phyloP scores from a whole-genome alignment of 148 eudicot species.

The Bassia scoparia region DNA sequence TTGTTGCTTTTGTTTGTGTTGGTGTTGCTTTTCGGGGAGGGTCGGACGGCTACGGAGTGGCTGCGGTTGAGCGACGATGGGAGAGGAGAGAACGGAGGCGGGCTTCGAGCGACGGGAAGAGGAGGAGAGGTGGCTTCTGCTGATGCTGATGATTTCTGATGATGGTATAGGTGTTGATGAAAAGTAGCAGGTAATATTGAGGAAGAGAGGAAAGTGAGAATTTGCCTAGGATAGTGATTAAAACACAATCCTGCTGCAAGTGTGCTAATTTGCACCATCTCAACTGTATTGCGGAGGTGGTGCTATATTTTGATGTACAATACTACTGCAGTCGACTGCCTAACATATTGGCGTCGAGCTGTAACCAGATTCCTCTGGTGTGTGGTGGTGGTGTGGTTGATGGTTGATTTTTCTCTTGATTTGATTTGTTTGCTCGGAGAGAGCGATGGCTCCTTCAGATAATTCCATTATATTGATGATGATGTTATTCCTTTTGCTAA shows the following conservation, averaged over 20 bases:
- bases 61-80: conserved; percentile 19
- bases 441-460: conserved; percentile 12
- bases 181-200: conserved; percentile 8
- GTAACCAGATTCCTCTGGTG: neutral
- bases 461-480: conserved; percentile 14
- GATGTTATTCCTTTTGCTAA: neutral
- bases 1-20: conserved; percentile 12
- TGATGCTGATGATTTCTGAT: conserved; percentile 26
- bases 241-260: conserved; percentile 23
- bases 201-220: conserved; percentile 23
- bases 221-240: conserved; percentile 23
- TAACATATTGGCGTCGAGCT: neutral
- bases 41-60: conserved; percentile 16
- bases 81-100: conserved; percentile 26
- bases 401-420: conserved; percentile 12
- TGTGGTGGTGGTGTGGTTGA: neutral
- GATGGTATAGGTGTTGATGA: neutral
- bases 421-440: conserved; percentile 20
- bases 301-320: neutral
- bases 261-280: conserved; percentile 13
- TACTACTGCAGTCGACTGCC: conserved; percentile 10
- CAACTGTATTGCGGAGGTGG: conserved; percentile 13
- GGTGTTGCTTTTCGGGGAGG: conserved; percentile 2
- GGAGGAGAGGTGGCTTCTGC: conserved; percentile 52
- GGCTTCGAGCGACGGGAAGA: conserved; percentile 28